Evolutionary conservation across 306 rosid genomes (phyloP).

Genomic region (Vigna hirtella): DNA sequence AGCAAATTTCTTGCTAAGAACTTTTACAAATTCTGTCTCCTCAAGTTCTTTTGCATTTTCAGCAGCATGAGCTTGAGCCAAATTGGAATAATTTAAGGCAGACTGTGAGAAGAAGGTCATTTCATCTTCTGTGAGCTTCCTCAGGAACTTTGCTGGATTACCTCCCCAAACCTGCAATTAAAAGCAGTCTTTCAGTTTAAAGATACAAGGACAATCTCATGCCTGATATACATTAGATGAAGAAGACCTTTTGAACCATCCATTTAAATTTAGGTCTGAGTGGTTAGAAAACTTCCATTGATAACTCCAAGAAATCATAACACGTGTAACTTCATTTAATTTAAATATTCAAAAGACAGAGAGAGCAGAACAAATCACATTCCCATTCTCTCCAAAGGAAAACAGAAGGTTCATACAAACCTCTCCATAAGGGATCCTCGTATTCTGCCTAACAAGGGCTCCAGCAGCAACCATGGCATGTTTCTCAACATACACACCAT

Average conservation of each 20-base stretch:
- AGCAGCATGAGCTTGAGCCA: slow-evolving; percentile 93
- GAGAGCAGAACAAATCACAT: slow-evolving; percentile 1
- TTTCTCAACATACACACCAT: slow-evolving; percentile 87
- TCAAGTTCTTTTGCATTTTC: slow-evolving; percentile 84
- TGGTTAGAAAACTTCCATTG: slow-evolving; percentile 11
- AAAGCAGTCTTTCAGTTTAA: slow-evolving; percentile 3
- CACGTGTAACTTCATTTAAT: slow-evolving; percentile 24
- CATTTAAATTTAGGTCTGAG: slow-evolving; percentile 17
- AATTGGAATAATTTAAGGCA: slow-evolving; percentile 79
- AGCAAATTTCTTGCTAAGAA: slow-evolving; percentile 76
- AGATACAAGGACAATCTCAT: neutral
- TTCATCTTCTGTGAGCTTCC: slow-evolving; percentile 95
- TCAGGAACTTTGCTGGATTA: slow-evolving; percentile 91
- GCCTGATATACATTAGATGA: neutral
- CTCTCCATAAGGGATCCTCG: slow-evolving; percentile 95
- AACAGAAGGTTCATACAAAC: slow-evolving; percentile 55
- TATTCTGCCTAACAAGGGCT: slow-evolving; percentile 93
- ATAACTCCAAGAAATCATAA: slow-evolving; percentile 13
- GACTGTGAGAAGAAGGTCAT: slow-evolving; percentile 88
- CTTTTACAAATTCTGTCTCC: slow-evolving; percentile 77
- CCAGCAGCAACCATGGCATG: slow-evolving; percentile 98
- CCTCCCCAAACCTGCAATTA: slow-evolving; percentile 93
- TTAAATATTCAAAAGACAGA: slow-evolving; percentile 4
- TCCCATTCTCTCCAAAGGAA: slow-evolving; percentile 9
- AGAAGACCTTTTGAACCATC: slow-evolving; percentile 27